Evolutionary conservation across 1,284 basidiomycete species (phyloP), one percentile per base, ranked within the genome.

Genomic region (Cutaneotrichosporon cutaneum): DNA sequence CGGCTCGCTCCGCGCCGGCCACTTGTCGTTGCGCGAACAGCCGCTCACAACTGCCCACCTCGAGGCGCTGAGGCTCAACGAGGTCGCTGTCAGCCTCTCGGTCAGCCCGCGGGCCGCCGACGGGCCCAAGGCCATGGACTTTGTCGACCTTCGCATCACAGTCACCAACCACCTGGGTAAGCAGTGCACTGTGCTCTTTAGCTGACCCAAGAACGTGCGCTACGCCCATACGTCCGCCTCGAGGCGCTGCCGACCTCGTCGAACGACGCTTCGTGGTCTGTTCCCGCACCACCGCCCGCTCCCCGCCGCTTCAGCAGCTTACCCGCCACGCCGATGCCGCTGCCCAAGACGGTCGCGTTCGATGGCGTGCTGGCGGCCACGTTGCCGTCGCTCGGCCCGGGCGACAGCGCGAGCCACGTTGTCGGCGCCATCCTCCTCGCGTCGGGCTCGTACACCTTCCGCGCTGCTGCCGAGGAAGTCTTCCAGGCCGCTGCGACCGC

Each of bases 31-130:
- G 27, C 83, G 92, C 62, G 84, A 85, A 56, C 90, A 93, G 66
- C 81, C 86, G 11, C 83, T 96, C 77, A 87, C 88, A 3, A 73
- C 85, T 45, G 85, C 85, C 0, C 91, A 94, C 87, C 77, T 94
- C 14, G 87, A 90, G 53, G 82, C 84, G 14, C 77, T 95, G 50
- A 86, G 87, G 33, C 83, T 85, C 24, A 82, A 92, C 39, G 80
- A 84, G n/a, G 73, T 92, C 68, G 83, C 82, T 0, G 77, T 92
- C 30, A 70, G 79, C 18, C 71, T 76, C 13, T 70, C 77, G 42
- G 74, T 78, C 13, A 56, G 64, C 47, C 67, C 74, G 3, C 65
- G 68, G 67, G 47, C 71, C 67, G 83, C 79, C 65, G 73, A 82
- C 54, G 83, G 85, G 26, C 77, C 79, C 44, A 56, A 59, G 58